These are phyloP conservation scores for Capsicum pubescens DNA, from an alignment of 257 asterid genomes.

Conservation along the genomic window DNA sequence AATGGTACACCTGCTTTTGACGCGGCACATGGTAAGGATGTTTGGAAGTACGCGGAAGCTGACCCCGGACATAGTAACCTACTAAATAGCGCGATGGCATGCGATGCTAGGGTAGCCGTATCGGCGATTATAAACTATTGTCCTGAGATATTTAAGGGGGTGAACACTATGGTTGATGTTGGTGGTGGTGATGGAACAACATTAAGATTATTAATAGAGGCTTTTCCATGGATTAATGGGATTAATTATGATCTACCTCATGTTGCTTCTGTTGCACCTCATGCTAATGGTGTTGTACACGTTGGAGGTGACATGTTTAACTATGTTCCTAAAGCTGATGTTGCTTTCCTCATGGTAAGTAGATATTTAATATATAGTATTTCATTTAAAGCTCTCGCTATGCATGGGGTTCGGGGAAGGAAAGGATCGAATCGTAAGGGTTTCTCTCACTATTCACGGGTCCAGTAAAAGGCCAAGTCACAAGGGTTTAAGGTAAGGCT, in stretches of 20 bases:
- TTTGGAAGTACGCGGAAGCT: constrained; percentile 47
- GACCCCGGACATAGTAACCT: constrained; percentile 49
- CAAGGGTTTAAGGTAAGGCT: no score
- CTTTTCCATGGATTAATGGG: constrained; percentile 61
- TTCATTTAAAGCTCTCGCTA: no score
- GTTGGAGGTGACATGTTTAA: constrained; percentile 73
- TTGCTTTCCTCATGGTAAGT: constrained; percentile 62
- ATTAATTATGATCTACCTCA: constrained; percentile 67
- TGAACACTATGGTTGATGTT: constrained; percentile 62
- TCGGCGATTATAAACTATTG: constrained; percentile 40
- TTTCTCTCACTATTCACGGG: no score
- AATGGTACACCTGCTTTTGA: constrained; percentile 41
- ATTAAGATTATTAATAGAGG: constrained; percentile 45
- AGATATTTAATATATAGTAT: neutral
- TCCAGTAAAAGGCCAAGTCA: no score
- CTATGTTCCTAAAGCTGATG: constrained; percentile 68
- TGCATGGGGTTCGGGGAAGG: no score
- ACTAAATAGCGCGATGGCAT: constrained; percentile 58
- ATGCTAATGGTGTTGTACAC: constrained; percentile 44
- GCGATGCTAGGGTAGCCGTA: constrained; percentile 42
- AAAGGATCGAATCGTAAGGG: no score
- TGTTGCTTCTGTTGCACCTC: constrained; percentile 49
- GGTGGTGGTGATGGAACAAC: constrained; percentile 81
- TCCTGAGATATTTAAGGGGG: constrained; percentile 53
- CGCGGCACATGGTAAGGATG: constrained; percentile 49